Base-by-base conservation (phyloP, 768 basidiomycete species). In the Naganishia friedmannii region DNA sequence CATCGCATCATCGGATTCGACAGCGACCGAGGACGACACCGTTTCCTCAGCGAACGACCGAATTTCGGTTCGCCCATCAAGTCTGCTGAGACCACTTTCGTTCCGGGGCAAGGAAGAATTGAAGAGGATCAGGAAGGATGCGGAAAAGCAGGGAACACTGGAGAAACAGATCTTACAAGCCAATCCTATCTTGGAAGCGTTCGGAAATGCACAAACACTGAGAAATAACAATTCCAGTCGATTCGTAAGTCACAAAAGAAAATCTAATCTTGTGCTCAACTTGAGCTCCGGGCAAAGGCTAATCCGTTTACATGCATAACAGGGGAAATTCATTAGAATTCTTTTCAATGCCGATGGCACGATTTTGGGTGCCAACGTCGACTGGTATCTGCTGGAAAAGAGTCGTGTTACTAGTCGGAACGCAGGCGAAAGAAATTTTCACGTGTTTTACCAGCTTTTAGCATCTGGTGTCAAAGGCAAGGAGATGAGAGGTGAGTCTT, bases 351-450 rank as follows among this genome's bases (percentile, higher is more conserved):
- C 90, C 0, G 88, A 91, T 73, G 94, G 95, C 1, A 92, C 92
- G 73, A 99, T 99, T 69, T 90, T 93, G 0, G 96, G 96, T 0
- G 96, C 96, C 29, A 97, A 93, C 78, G 93, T 98, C 70, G 94
- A 99, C 80, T 98, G 96, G 96, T 99, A 99, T 79, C 84, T 99
- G 34, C 83, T 99, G 68, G 96, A 99, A 84, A 99, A 99, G 85
- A 94, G 92, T 77, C 84, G 96, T 73, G 95, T 99, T 2, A 92
- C 95, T 9, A 87, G 87, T 48, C 84, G 96, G 66, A 91, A 88
- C 72, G 88, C 89, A 70, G 91, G 90, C 0, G 96, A 99, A 82
- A 85, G 96, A 39, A 90, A 87, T 77, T 99, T 98, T 78, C 96
- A 98, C 80, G 91, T 98, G 1, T 98, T 99, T 81, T 99, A 98